Conservation (phyloP, 2,329 filamentous ascomycete species). For the Colletotrichum neosansevieriae region DNA sequence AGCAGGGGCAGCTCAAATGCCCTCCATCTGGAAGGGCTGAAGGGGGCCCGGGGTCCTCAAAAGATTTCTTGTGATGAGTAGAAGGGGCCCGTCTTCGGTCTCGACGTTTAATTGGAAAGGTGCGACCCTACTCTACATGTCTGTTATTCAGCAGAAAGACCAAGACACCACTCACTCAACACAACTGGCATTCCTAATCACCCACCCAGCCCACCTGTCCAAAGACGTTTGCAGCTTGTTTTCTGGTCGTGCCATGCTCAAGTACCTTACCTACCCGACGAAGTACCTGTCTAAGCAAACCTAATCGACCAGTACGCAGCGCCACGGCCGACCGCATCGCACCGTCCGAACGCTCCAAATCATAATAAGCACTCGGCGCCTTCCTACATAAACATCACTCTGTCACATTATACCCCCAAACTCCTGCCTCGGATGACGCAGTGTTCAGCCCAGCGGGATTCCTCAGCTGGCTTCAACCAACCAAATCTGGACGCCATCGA, state of each 20-base stretch:
- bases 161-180: conserved; percentile 8
- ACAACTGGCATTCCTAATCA: background rate
- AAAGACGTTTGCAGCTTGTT: background rate
- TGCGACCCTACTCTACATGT: too few relatives aligned
- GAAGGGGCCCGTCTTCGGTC: background rate
- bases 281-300: background rate
- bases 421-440: conserved; percentile 37
- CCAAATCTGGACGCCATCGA: conserved; percentile 37
- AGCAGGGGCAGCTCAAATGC: conserved; percentile 13
- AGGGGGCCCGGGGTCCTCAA: background rate
- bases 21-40: background rate
- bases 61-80: conserved; percentile 1
- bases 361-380: background rate
- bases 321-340: conserved; percentile 5
- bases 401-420: background rate
- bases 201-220: background rate
- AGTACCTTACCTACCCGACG: too few relatives aligned
- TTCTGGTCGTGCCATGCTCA: too few relatives aligned
- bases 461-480: conserved; percentile 37
- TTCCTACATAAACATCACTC: conserved; percentile 9
- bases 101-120: too few relatives aligned
- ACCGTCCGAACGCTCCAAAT: conserved; percentile 1
- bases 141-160: background rate
- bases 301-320: background rate
- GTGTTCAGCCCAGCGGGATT: conserved; percentile 38